phyloP scores from a whole-genome alignment of 2,329 filamentous ascomycete species.

The Talaromyces sp. region DNA sequence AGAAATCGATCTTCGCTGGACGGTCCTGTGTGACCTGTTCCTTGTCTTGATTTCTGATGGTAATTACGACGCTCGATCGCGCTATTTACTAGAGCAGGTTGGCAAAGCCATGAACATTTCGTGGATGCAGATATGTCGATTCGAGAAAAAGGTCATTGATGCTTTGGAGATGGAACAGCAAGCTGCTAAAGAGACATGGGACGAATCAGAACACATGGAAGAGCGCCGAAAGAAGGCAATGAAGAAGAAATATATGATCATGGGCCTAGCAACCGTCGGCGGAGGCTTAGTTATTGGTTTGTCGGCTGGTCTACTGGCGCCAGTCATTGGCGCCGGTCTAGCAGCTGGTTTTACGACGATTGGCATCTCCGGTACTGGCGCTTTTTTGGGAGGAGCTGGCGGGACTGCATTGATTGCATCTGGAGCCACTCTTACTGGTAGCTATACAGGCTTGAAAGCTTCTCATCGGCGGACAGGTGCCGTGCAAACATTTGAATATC shows the following conservation, averaged over 20 bases:
- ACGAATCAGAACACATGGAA: slow-evolving; percentile 92
- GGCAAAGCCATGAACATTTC: slow-evolving; percentile 73
- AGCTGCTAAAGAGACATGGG: slow-evolving; percentile 94
- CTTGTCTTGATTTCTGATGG: slow-evolving; percentile 95
- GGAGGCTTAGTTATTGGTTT: slow-evolving; percentile 92
- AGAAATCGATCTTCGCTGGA: slow-evolving; percentile 96
- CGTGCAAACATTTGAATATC: slow-evolving; percentile 94
- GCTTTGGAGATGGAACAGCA: slow-evolving; percentile 96
- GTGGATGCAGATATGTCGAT: slow-evolving; percentile 91
- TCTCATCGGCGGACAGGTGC: slow-evolving; percentile 84
- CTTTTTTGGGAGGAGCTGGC: slow-evolving; percentile 85
- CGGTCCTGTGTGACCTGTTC: slow-evolving; percentile 91
- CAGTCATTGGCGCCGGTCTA: slow-evolving; percentile 87
- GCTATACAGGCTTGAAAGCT: slow-evolving; percentile 78
- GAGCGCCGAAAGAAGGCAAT: slow-evolving; percentile 72
- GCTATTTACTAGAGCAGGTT: slow-evolving; percentile 76
- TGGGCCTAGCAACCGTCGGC: slow-evolving; percentile 94
- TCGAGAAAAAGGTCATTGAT: slow-evolving; percentile 95
- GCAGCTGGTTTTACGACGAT: slow-evolving; percentile 95
- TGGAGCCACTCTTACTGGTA: slow-evolving; percentile 76
- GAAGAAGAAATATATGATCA: slow-evolving; percentile 82
- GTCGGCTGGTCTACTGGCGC: slow-evolving; percentile 84
- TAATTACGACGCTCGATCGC: slow-evolving; percentile 82
- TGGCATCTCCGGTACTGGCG: slow-evolving; percentile 79
- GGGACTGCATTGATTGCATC: slow-evolving; percentile 94